Evolutionary conservation across 2,329 filamentous ascomycete species (phyloP).

Genomic region (Pseudogymnoascus verrucosus): DNA sequence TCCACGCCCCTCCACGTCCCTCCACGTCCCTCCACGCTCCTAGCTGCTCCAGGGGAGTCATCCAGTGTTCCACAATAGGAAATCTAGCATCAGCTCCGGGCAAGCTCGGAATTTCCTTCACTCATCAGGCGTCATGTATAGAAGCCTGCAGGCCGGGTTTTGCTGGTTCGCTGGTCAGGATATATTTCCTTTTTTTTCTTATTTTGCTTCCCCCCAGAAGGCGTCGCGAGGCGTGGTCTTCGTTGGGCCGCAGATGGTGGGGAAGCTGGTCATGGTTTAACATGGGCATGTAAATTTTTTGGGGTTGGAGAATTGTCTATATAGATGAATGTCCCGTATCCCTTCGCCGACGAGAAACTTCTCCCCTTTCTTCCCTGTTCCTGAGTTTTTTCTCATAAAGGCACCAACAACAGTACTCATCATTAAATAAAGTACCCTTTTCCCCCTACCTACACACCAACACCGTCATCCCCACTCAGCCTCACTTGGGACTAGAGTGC

Average conservation of each 20-base stretch:
- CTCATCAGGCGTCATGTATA: neutral
- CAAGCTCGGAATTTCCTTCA: conserved; percentile 1
- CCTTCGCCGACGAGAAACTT: neutral
- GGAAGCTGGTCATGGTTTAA: neutral
- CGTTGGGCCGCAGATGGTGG: conserved; percentile 1
- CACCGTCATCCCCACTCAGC: neutral
- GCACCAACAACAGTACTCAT: neutral
- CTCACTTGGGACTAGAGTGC: neutral
- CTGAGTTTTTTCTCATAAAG: neutral
- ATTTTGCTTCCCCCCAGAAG: neutral
- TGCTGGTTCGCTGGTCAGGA: neutral
- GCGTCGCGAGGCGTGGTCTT: neutral
- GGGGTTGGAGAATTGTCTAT: neutral
- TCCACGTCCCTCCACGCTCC: neutral
- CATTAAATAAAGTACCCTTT: neutral
- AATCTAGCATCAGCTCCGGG: neutral
- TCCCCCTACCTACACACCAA: neutral
- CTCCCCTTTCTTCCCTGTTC: neutral
- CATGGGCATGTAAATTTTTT: neutral
- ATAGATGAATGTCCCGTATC: conserved; percentile 1
- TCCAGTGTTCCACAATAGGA: neutral
- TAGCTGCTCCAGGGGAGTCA: neutral
- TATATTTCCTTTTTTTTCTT: neutral
- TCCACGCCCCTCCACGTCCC: neutral
- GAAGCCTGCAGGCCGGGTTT: neutral